phyloP scores from a whole-genome alignment of 2,329 filamentous ascomycete genomes.

The Zymoseptoria pseudotritici region DNA sequence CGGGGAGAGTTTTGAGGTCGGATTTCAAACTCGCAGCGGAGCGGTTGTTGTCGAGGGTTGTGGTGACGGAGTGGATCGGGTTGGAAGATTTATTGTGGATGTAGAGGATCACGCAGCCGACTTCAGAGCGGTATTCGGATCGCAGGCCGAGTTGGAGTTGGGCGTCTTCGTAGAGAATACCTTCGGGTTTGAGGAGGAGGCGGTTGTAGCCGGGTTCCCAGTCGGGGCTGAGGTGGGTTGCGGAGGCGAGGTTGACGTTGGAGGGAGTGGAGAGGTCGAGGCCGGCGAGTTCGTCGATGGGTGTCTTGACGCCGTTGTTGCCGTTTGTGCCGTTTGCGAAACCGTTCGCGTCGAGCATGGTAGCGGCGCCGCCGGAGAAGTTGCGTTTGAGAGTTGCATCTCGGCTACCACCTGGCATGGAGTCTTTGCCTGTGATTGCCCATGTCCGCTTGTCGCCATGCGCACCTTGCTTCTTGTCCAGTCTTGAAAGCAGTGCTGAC shows the following conservation, averaged over 20 bases:
- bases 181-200: constrained; percentile 71
- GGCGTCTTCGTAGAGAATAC: constrained; percentile 87
- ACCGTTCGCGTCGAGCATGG: constrained; percentile 34
- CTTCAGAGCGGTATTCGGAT: constrained; percentile 89
- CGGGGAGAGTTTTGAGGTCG: constrained; percentile 82
- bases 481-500: constrained; percentile 79
- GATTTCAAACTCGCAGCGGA: constrained; percentile 63
- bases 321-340: constrained; percentile 22
- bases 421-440: constrained; percentile 95
- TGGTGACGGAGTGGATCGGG: constrained; percentile 84
- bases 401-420: constrained; percentile 54
- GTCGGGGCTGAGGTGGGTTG: constrained; percentile 84
- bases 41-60: constrained; percentile 78
- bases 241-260: constrained; percentile 79
- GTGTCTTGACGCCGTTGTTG: constrained; percentile 25
- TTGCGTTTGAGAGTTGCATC: constrained; percentile 77
- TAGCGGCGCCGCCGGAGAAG: constrained; percentile 52
- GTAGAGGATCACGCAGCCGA: constrained; percentile 92
- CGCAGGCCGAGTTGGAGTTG: constrained; percentile 89
- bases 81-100: constrained; percentile 90
- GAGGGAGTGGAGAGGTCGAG: constrained; percentile 65
- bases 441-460: constrained; percentile 94
- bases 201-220: constrained; percentile 89
- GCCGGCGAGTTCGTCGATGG: constrained; percentile 62
- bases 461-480: constrained; percentile 82